Conservation (phyloP, 441 rosid species). For the Oxalis stricta region DNA sequence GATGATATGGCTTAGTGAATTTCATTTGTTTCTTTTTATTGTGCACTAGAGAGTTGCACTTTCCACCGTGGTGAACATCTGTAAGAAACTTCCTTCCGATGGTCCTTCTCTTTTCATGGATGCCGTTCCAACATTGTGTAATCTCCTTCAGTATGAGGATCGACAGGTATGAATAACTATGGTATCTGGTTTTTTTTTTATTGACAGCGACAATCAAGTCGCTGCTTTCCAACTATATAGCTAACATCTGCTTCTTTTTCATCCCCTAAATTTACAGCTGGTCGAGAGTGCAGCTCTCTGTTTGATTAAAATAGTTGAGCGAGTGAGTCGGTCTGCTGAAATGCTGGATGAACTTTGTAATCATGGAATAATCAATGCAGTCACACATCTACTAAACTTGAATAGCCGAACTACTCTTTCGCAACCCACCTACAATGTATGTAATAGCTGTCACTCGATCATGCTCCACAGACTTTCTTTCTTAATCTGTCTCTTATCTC, state of each 20-base stretch:
- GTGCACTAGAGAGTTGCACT: constrained; percentile 78
- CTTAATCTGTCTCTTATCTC: neutral
- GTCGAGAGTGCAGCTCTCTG: constrained; percentile 82
- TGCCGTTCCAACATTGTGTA: constrained; percentile 83
- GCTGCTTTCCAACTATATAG: neutral
- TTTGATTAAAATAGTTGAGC: constrained; percentile 75
- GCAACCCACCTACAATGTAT: constrained; percentile 69
- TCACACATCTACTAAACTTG: constrained; percentile 47
- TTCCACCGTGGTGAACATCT: constrained; percentile 82
- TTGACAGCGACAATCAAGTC: too few relatives aligned
- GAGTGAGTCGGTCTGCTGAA: constrained; percentile 51
- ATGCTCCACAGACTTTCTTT: neutral
- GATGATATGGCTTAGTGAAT: neutral
- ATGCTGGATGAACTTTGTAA: constrained; percentile 78
- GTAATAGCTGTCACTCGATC: constrained; percentile 10
- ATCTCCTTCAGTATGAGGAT: constrained; percentile 87
- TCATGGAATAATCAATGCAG: constrained; percentile 63
- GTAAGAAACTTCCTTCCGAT: constrained; percentile 74
- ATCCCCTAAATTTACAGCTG: constrained; percentile 38
- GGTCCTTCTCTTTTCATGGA: constrained; percentile 46
- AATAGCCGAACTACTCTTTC: constrained; percentile 73
- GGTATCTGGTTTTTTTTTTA: too few relatives aligned
- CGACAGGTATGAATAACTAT: constrained; percentile 56
- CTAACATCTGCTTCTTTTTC: constrained; percentile 5
- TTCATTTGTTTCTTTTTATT: constrained; percentile 6